phyloP scores from a whole-genome alignment of 2,329 filamentous ascomycete species.

The Nannizzia gypsea region DNA sequence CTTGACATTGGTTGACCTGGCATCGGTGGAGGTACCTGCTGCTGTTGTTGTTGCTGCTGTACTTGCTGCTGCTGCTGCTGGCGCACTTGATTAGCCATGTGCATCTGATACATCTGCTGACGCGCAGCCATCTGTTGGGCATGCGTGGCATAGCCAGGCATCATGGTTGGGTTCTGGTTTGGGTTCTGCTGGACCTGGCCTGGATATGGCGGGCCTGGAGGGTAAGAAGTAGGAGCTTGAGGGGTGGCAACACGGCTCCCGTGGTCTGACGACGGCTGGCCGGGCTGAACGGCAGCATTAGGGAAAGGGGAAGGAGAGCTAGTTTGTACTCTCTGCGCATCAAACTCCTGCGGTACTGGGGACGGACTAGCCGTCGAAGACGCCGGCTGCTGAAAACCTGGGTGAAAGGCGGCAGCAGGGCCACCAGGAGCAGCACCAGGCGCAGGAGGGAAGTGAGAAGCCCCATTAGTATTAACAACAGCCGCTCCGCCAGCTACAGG shows the following conservation, averaged over 20 bases:
- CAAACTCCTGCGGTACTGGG: constrained; percentile 70
- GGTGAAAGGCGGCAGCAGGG: background rate
- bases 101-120: constrained; percentile 73
- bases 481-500: constrained; percentile 38
- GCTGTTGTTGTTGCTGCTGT: constrained; percentile 21
- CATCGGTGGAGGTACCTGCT: constrained; percentile 10
- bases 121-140: constrained; percentile 55
- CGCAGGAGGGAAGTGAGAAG: constrained; percentile 47
- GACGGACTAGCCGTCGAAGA: constrained; percentile 82
- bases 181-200: constrained; percentile 27
- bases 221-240: constrained; percentile 55
- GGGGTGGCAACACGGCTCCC: constrained; percentile 54
- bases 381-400: constrained; percentile 52
- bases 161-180: constrained; percentile 26
- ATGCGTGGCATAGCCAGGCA: constrained; percentile 39
- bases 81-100: constrained; percentile 64
- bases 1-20: background rate
- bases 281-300: constrained; percentile 56
- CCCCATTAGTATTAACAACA: background rate
- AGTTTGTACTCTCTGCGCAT: constrained; percentile 66
- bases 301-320: constrained; percentile 88
- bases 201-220: constrained; percentile 39
- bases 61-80: constrained; percentile 32
- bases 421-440: background rate
- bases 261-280: constrained; percentile 60